Base-by-base conservation (phyloP, 1,284 basidiomycete genomes). In the Pseudozyma hubeiensis region DNA sequence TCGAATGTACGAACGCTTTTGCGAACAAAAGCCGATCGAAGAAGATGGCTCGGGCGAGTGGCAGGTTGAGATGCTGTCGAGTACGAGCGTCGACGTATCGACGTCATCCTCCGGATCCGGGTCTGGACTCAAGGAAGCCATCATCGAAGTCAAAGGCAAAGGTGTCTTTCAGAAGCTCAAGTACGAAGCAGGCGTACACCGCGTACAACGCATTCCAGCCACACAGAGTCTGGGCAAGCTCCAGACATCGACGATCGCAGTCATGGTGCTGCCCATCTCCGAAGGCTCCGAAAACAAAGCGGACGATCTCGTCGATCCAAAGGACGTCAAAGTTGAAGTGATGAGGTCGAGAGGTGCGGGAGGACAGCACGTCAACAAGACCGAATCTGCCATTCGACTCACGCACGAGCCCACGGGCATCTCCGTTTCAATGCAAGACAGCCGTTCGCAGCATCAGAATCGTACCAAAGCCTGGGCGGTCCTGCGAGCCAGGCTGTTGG, bases 321-420 rank as follows among this genome's bases (percentile, higher is more conserved):
- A 92, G 60, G 96, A 99, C 65, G 90, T 98, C 52, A 91, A 89
- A 77, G 85, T 93, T 3, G 96, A 98, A 80, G 93, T 96, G 46
- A 97, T 98, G 95, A 90, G 96, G 17, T 89, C 95, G 0, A 87
- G 94, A 35, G 97, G 97, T 48, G 96, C 97, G 4, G 97, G 97
- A 50, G 96, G 97, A n/a, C 94, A 94, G 88, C 96, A 99, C 86
- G 97, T 99, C 80, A 99, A 99, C 87, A 94, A 93, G 88, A 99
- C 96, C 0, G 97, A 99, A 85, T 97, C 94, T 0, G 97, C 97
- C 1, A 93, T 99, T n/a, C 91, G 97, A 1, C 85, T 99, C 37
- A 97, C 94, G 0, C 97, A 99, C 79, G 86, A 93, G 13, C 96
- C 97, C 0, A 93, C 94, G 1, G 94, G 95, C 0, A 92, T 98